Evolutionary conservation across 352 stramenopile genomes (phyloP).

Genomic region (Thalassiosira livingstoniorum): DNA sequence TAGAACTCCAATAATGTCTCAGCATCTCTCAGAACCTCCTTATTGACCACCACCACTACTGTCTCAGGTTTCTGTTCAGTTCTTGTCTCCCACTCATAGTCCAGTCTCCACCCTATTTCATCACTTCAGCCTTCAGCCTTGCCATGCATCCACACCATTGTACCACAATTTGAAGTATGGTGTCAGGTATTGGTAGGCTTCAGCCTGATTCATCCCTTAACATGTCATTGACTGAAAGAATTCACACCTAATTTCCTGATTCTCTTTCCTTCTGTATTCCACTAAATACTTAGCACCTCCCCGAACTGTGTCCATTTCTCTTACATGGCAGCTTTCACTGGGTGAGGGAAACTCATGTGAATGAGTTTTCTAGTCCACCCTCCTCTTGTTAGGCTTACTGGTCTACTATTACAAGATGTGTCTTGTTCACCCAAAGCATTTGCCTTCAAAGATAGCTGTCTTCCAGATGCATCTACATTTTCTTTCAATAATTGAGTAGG

Average conservation of each 20-base stretch:
- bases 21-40: not conserved
- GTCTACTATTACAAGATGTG: not conserved
- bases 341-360: not conserved
- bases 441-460: not conserved
- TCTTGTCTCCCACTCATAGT: not conserved
- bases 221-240: not conserved
- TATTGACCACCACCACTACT: not conserved
- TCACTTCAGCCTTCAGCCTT: not conserved
- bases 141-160: conserved; percentile 13
- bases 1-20: conserved; percentile 15
- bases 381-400: not conserved
- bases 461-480: not conserved
- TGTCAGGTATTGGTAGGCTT: conserved; percentile 6
- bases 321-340: not conserved
- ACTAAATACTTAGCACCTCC: not conserved
- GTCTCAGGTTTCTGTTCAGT: not conserved
- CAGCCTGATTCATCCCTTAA: conserved; percentile 9
- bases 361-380: conserved; percentile 9
- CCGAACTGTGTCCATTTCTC: conserved; percentile 8
- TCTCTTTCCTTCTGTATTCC: not conserved
- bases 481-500: not conserved
- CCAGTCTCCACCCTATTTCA: conserved; percentile 5
- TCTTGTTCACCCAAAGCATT: conserved; percentile 20
- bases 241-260: not conserved
- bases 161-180: conserved; percentile 13